Evolutionary conservation across 73 alveolate genomes (phyloP), one percentile per base, ranked within the genome.

Genomic region (Paramecium primaurelia): DNA sequence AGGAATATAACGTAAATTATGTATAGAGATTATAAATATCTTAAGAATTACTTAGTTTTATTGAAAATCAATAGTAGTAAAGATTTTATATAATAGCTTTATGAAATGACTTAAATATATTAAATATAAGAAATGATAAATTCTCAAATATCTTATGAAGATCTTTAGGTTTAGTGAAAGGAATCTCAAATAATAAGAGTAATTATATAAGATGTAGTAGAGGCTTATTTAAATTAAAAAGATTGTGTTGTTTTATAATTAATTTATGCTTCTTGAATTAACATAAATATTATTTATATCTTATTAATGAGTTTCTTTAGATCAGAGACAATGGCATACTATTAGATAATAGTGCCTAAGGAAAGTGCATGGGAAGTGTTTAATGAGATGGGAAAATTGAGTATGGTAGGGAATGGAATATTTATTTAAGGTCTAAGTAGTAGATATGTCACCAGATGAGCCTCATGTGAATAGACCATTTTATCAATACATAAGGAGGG

Each of bases 321-420:
- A 83, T 96, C 99, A 30, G 99, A 98, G 86, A 95, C 93, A 68
- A 98, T 98, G 99, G 80, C 95, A 49, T 98, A 97, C 73, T 97
- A 95, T 93, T 96, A 97, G 96, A 92, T 98, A 37, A 92, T 96
- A 30, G 95, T 98, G 30, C 97, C 98, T 34, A 95, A 95, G 87
- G 99, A 98, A 75, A 94, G 96, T 44, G 99, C 98, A 9, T 94
- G 96, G 93, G 99, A 97, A 45, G 94, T 97, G 32, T 92, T 97
- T 89, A 96, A 97, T 91, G 98, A 97, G 86, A 71, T 98, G 77
- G 99, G 99, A 44, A 95, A 95, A 87, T 90, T 94, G 58, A 40
- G 59, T 34, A 36, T 73, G 87, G 87, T 73, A 73, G 34, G 8
- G n/a, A 73, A 73, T 37, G 47, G 32, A 32, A 37, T n/a, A 32